Evolutionary conservation across 2,329 filamentous ascomycete species (phyloP), one percentile per base, ranked within the genome.

Genomic region (Aspergillus sergii): DNA sequence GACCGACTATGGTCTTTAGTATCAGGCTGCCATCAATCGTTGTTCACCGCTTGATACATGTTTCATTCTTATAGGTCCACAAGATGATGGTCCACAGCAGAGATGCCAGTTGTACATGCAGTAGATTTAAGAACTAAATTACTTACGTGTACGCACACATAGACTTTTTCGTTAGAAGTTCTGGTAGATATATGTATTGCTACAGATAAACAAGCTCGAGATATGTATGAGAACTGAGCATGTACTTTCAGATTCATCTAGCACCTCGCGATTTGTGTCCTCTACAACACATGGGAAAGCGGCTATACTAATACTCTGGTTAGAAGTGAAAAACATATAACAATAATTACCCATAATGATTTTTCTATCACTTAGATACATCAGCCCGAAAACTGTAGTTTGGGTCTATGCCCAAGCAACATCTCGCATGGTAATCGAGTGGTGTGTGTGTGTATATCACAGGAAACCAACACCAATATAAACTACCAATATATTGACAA

Each of bases 11-110:
- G 16, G 34, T 54, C 30, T 53, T 34, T 43, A 34, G 32, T 12
- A 36, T 46, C 32, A 55, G 43, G 36, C 39, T 41, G 26, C 51
- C 23, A 11, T 55, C 12, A 9, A 39, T 55, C 32, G 16, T 36
- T 6, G 21, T 56, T 55, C 56, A 60, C 59, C 57, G 28, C 32
- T 51, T 60, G 63, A 53, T 64, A 67, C 63, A 62, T 68, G 66
- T 61, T 60, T 60, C 39, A 51, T 55, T 67, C 60, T 67, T 34
- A 68, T 63, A 68, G 66, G 66, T 56, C 60, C 51, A 19, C 19
- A 16, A 39, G n/a, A 51, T 23, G 9, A 39, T 53, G 51, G 39
- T 59, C 61, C 43, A 59, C 39, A n/a, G 57, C 53, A 57, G 41
- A 34, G 23, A 19, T 59, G 64, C 64, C 62, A 66, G 62, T 28